These are phyloP conservation scores for Potentilla sterilis DNA, from an alignment of 306 rosid species.

Conservation along the genomic window DNA sequence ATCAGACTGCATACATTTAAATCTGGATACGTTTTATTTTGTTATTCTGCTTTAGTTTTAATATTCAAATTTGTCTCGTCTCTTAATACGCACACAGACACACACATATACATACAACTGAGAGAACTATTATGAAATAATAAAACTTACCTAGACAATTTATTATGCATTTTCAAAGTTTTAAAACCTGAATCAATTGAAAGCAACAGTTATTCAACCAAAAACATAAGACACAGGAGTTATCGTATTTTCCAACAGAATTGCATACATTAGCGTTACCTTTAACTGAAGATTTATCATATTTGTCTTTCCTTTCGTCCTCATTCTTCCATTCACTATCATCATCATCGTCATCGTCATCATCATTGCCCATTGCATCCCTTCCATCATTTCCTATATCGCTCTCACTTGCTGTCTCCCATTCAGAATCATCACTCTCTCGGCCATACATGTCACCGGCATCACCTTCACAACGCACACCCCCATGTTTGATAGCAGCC, in stretches of 20 bases:
- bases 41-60: background rate
- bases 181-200: background rate
- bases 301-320: conserved; percentile 64
- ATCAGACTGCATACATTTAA: background rate
- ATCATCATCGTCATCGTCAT: conserved; percentile 55
- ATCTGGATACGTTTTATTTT: background rate
- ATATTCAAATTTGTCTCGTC: background rate
- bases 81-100: background rate
- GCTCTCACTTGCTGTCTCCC: conserved; percentile 99
- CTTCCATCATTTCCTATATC: conserved; percentile 92
- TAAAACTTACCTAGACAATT: background rate
- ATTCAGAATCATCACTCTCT: conserved; percentile 91
- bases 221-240: background rate
- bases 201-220: background rate
- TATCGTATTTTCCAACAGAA: background rate
- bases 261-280: conserved; percentile 41
- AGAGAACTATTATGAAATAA: background rate
- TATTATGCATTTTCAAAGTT: background rate
- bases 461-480: conserved; percentile 81
- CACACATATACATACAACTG: background rate
- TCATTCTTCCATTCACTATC: conserved; percentile 78
- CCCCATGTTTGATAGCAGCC: conserved; percentile 93
- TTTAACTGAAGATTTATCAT: conserved; percentile 68
- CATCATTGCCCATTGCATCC: conserved; percentile 72
- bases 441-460: conserved; percentile 81